Evolutionary conservation across 1,284 basidiomycete species (phyloP).

Genomic region (Amylostereum chailletii): DNA sequence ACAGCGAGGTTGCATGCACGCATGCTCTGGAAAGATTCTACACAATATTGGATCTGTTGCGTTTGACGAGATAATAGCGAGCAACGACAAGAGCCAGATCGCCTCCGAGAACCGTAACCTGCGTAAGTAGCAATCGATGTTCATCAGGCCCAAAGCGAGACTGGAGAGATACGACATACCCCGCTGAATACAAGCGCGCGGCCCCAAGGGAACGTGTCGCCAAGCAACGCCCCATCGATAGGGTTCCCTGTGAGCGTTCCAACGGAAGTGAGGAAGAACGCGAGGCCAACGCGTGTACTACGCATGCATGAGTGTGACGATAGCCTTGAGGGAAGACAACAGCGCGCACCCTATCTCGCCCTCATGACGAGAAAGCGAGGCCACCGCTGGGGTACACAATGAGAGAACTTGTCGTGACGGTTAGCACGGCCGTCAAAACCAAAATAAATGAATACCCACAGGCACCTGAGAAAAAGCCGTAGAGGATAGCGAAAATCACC

Average conservation of each 20-base stretch:
- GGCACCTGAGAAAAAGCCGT: too few relatives aligned
- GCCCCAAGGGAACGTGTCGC: not conserved
- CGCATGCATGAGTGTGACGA: not conserved
- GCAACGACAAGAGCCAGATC: too few relatives aligned
- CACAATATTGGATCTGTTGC: too few relatives aligned
- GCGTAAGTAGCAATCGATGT: too few relatives aligned
- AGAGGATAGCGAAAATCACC: slow-evolving; percentile 9
- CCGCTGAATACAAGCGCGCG: not conserved
- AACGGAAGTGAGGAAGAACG: not conserved
- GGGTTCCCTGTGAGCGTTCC: slow-evolving; percentile 1
- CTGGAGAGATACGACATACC: too few relatives aligned
- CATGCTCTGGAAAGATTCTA: too few relatives aligned
- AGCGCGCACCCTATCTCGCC: slow-evolving; percentile 4
- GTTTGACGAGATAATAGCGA: too few relatives aligned
- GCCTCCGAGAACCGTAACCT: too few relatives aligned
- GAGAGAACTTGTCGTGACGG: slow-evolving; percentile 5
- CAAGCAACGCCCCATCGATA: slow-evolving; percentile 1
- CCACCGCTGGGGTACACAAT: not conserved
- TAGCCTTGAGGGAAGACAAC: not conserved
- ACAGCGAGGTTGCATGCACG: too few relatives aligned
- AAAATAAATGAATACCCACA: too few relatives aligned
- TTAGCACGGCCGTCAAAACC: too few relatives aligned
- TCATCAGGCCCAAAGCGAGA: too few relatives aligned
- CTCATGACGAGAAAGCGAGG: slow-evolving; percentile 1
- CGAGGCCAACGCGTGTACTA: slow-evolving; percentile 1